phyloP scores from a whole-genome alignment of 441 rosid species.

The Corymbia citriodora region DNA sequence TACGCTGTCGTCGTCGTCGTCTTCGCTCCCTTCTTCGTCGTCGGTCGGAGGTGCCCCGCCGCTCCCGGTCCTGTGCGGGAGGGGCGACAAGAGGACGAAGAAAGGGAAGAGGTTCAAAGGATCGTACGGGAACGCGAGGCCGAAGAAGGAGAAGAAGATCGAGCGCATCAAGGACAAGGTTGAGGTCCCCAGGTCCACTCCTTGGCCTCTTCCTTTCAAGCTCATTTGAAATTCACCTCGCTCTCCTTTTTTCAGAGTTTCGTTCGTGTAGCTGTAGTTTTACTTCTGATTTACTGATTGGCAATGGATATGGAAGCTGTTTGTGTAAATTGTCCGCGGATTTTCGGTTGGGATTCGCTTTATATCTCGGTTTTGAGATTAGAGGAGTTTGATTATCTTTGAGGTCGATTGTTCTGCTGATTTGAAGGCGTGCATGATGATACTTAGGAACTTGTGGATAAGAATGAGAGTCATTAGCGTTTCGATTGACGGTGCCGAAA shows the following conservation, averaged over 20 bases:
- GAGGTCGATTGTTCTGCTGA: neutral
- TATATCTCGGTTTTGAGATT: neutral
- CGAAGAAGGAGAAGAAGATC: slow-evolving; percentile 88
- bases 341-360: neutral
- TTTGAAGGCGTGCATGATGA: neutral
- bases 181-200: slow-evolving; percentile 94
- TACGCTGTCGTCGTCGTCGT: slow-evolving; percentile 6
- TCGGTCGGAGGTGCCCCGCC: slow-evolving; percentile 10
- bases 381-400: neutral
- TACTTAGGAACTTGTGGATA: neutral
- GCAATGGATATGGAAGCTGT: neutral
- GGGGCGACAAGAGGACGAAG: slow-evolving; percentile 94
- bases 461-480: neutral
- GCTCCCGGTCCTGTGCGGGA: slow-evolving; percentile 61
- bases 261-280: neutral
- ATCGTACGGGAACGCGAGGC: slow-evolving; percentile 79
- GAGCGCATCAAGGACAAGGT: slow-evolving; percentile 82
- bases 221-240: slow-evolving; percentile 42
- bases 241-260: neutral
- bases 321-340: neutral
- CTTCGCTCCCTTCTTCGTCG: neutral
- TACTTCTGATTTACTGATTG: neutral
- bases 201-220: slow-evolving; percentile 99
- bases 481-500: neutral
- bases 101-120: slow-evolving; percentile 92